Evolutionary conservation across 768 basidiomycete species (phyloP).

Genomic region (Boletus vermiculosoides): DNA sequence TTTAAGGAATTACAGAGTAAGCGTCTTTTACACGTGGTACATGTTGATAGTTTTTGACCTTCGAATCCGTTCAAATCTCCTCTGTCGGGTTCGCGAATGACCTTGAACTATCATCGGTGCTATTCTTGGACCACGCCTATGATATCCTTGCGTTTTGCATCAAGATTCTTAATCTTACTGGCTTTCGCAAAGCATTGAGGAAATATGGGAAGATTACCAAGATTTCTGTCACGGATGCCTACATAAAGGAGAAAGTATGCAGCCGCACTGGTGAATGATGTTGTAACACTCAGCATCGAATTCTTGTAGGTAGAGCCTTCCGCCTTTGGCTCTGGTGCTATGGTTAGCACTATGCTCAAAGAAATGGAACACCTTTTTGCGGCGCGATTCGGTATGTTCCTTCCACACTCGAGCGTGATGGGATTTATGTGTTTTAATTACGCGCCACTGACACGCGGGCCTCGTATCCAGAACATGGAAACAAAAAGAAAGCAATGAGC

Average conservation of each 20-base stretch:
- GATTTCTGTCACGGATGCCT: constrained; percentile 69
- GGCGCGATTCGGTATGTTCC: constrained; percentile 65
- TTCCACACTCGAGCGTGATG: neutral
- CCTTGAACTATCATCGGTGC: neutral
- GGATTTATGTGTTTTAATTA: neutral
- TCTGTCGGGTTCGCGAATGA: neutral
- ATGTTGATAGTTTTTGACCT: constrained; percentile 2
- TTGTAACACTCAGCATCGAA: neutral
- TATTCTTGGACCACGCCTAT: neutral
- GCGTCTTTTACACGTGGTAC: neutral
- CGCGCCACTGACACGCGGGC: neutral
- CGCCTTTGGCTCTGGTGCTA: constrained; percentile 61
- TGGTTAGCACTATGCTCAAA: constrained; percentile 64
- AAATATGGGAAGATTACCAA: constrained; percentile 82
- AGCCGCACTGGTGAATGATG: neutral
- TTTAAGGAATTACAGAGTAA: constrained; percentile 85
- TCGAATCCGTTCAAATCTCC: neutral
- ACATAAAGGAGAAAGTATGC: constrained; percentile 74
- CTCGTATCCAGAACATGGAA: constrained; percentile 50
- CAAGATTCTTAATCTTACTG: constrained; percentile 83
- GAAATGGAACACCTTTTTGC: constrained; percentile 80
- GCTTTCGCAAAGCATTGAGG: constrained; percentile 83
- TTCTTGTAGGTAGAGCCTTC: constrained; percentile 59
- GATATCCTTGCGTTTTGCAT: neutral
- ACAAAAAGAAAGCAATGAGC: constrained; percentile 72